Base-by-base conservation (phyloP, 208 protist species). In the Leptomonas pyrrhocoris region DNA sequence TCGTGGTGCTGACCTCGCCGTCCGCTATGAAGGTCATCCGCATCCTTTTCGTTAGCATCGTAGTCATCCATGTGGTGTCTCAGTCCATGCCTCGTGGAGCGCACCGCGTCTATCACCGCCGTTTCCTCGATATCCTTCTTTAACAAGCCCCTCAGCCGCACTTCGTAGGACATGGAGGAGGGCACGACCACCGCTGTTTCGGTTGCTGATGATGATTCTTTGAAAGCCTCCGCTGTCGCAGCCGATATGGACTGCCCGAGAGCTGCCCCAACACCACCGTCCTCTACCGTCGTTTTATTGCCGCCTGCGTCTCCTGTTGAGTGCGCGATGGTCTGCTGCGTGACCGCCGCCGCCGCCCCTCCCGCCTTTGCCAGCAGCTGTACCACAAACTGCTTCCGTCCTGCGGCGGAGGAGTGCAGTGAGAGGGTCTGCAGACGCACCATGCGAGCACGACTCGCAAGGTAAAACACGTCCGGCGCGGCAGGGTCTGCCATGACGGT, bases 401-500 rank as follows among this genome's bases (percentile, higher is more conserved):
- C 66, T 8, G 66, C 55, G 2, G 55, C 18, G 0, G 55, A 63
- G 31, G 55, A 30, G 43, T 9, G 2, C 2, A 56, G 45, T 0
- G 66, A 61, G 2, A 43, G 2, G 5, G 45, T 46, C 42, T 71
- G 66, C 54, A 71, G 56, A 25, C 66, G 53, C 13, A 46, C 45
- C n/a, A 71, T 34, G 13, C 56, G 55, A 0, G 30, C 30, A n/a
- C 43, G 53, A 40, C 66, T 71, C 2, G 66, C 66, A 16, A 63
- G 45, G 40, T 63, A 71, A 19, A 71, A 71, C 66, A 71, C 54
- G 30, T 71, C 56, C 27, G 66, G 43, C 2, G 66, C 53, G 1
- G 55, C 66, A 19, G 66, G 19, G 31, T 71, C 66, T 0, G 55
- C 56, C 16, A 71, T 12, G 0, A 34, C 55, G 0, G 43, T 61